phyloP scores from a whole-genome alignment of 2,329 filamentous ascomycete species.

The Microsporum ferrugineum region DNA sequence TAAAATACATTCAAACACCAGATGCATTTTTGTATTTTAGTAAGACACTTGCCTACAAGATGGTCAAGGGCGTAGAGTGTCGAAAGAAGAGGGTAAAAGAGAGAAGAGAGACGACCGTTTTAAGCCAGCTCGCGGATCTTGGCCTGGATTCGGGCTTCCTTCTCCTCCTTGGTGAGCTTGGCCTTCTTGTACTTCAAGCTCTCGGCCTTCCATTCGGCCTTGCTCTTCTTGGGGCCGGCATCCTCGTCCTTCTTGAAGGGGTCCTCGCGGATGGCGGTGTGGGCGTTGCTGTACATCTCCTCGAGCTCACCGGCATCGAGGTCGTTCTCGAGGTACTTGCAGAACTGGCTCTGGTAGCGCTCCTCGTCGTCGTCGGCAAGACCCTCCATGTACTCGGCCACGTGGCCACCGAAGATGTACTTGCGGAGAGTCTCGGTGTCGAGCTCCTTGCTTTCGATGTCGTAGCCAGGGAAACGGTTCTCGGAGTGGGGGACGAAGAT shows the following conservation, averaged over 20 bases:
- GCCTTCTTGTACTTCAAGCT: constrained; percentile 71
- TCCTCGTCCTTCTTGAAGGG: constrained; percentile 84
- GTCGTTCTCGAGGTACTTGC: constrained; percentile 93
- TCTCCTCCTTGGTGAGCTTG: constrained; percentile 78
- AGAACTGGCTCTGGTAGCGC: constrained; percentile 97
- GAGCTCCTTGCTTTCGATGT: constrained; percentile 95
- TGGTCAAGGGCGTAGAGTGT: not conserved
- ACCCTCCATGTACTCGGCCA: constrained; percentile 99
- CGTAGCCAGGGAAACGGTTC: constrained; percentile 98
- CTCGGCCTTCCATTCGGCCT: constrained; percentile 94
- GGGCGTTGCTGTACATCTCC: constrained; percentile 90
- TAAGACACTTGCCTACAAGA: not conserved
- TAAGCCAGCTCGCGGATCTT: constrained; percentile 71
- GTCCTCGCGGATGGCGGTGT: constrained; percentile 94
- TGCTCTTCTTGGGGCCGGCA: constrained; percentile 77
- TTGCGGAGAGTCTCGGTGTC: constrained; percentile 93
- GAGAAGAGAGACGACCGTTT: constrained; percentile 11
- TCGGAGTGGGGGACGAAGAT: constrained; percentile 96
- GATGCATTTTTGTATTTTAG: constrained; percentile 1
- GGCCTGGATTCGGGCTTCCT: constrained; percentile 69
- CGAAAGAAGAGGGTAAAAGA: not conserved
- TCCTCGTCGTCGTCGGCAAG: constrained; percentile 99
- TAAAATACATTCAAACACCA: constrained; percentile 3
- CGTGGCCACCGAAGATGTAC: constrained; percentile 98
- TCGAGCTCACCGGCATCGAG: constrained; percentile 92